A percentile compares a stretch with the other conserved stretches of the same genome.
phyloP scores from a whole-genome alignment of 2,329 filamentous ascomycete genomes.

The Nigrograna mackinnonii region DNA sequence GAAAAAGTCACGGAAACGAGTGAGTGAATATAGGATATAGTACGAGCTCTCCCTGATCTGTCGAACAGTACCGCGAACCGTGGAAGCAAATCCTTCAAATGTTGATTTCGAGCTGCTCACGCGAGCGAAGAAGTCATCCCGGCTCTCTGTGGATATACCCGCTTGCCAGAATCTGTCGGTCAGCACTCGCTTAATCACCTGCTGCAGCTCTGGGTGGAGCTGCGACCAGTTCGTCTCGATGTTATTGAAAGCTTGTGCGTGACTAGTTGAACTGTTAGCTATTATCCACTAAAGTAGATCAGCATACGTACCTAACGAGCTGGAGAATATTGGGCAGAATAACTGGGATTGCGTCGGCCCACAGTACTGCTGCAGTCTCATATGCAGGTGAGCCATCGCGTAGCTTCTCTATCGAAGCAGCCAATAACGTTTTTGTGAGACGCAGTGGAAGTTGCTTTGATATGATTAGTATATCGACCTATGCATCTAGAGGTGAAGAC shows the following conservation, averaged over 20 bases:
- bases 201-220: constrained; percentile 74
- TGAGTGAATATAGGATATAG: constrained; percentile 92
- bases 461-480: constrained; percentile 37
- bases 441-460: constrained; percentile 73
- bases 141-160: constrained; percentile 92
- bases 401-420: constrained; percentile 87
- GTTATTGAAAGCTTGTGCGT: constrained; percentile 91
- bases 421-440: constrained; percentile 88
- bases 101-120: constrained; percentile 88
- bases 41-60: constrained; percentile 93
- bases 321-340: constrained; percentile 87
- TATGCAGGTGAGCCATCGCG: constrained; percentile 74
- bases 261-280: constrained; percentile 49
- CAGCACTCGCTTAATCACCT: constrained; percentile 78
- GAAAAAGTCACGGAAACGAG: constrained; percentile 81
- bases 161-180: constrained; percentile 98
- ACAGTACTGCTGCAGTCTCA: constrained; percentile 76
- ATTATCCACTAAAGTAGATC: background rate
- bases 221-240: constrained; percentile 75
- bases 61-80: constrained; percentile 84
- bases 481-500: background rate
- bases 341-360: constrained; percentile 78
- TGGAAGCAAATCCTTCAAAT: constrained; percentile 91
- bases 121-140: constrained; percentile 93
- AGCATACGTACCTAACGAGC: constrained; percentile 66